phyloP scores from a whole-genome alignment of 441 rosid genomes.

The Geranium incanum region DNA sequence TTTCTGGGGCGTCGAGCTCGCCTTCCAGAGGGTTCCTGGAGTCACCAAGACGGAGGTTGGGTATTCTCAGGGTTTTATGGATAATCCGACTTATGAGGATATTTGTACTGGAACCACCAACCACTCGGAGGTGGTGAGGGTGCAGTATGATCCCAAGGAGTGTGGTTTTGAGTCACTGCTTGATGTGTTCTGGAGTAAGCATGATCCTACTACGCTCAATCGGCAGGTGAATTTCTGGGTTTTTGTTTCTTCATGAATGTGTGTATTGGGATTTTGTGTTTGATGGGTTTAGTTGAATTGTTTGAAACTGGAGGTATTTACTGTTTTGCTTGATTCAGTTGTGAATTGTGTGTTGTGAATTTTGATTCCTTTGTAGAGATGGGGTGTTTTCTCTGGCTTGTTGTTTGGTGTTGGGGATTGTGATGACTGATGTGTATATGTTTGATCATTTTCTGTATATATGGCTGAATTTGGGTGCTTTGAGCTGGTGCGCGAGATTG shows the following conservation, averaged over 20 bases:
- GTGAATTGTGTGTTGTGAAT: not conserved
- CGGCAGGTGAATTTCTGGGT: slow-evolving; percentile 52
- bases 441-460: not conserved
- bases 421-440: not conserved
- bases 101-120: slow-evolving; percentile 60
- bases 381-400: not conserved
- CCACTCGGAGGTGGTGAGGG: slow-evolving; percentile 72
- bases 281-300: not conserved
- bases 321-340: not conserved
- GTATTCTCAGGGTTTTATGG: slow-evolving; percentile 51
- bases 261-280: not conserved
- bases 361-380: not conserved
- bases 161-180: slow-evolving; percentile 57
- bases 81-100: slow-evolving; percentile 62
- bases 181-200: slow-evolving; percentile 75
- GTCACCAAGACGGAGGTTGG: slow-evolving; percentile 77
- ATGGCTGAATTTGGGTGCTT: not conserved
- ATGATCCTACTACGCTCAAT: slow-evolving; percentile 82
- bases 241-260: not conserved
- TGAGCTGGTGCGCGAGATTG: not conserved
- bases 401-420: not conserved
- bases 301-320: not conserved
- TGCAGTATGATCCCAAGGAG: slow-evolving; percentile 70
- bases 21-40: slow-evolving; percentile 70
- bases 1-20: slow-evolving; percentile 87